Evolutionary conservation across 441 rosid genomes (phyloP).

Genomic region (Bruguiera hainesii): DNA sequence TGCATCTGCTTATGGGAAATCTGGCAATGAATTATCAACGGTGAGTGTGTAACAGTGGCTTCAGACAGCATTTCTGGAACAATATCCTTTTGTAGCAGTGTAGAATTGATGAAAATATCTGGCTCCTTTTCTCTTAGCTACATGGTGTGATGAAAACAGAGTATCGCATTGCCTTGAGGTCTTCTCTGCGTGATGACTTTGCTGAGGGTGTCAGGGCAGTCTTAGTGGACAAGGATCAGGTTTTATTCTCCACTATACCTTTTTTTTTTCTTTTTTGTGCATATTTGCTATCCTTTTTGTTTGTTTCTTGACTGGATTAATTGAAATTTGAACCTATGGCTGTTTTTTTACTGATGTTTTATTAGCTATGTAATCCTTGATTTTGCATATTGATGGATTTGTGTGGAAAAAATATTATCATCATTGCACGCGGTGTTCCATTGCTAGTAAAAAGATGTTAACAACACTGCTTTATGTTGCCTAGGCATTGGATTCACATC

Average conservation of each 20-base stretch:
- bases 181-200: constrained; percentile 74
- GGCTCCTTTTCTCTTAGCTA: constrained; percentile 40
- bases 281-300: background rate
- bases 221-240: constrained; percentile 95
- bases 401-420: background rate
- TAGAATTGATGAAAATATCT: background rate
- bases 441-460: background rate
- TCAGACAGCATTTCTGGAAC: background rate
- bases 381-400: too few relatives aligned
- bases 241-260: constrained; percentile 21
- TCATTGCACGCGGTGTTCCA: constrained; percentile 2
- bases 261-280: background rate
- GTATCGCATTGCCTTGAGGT: constrained; percentile 72
- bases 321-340: background rate
- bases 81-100: background rate
- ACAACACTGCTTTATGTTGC: background rate
- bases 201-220: constrained; percentile 95
- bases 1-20: constrained; percentile 55
- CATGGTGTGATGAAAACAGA: constrained; percentile 80
- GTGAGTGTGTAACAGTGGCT: constrained; percentile 40
- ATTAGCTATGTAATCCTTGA: too few relatives aligned
- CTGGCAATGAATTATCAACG: constrained; percentile 45
- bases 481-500: too few relatives aligned
- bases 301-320: background rate
- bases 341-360: background rate